phyloP scores from a whole-genome alignment of 306 rosid genomes.

The Fragaria iinumae region DNA sequence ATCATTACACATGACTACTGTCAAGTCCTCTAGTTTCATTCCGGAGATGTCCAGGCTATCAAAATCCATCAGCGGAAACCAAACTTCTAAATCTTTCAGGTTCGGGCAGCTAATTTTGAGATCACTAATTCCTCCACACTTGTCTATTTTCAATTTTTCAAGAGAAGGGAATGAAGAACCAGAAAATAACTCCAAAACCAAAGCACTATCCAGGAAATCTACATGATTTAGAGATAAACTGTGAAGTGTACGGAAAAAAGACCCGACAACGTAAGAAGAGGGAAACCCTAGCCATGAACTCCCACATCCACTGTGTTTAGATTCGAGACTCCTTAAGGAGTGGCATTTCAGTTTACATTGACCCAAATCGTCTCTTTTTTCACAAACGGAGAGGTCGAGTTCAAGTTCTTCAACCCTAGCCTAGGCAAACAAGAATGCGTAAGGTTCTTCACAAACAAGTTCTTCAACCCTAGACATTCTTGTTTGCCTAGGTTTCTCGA shows the following conservation, averaged over 20 bases:
- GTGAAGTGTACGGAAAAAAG: background rate
- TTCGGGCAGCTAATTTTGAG: background rate
- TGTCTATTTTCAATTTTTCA: background rate
- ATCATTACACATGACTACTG: background rate
- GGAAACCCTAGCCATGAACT: background rate
- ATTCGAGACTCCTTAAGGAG: background rate
- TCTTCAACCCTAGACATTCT: background rate
- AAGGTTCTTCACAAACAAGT: background rate
- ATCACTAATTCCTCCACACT: background rate
- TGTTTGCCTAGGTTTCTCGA: no score
- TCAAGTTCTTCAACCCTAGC: background rate
- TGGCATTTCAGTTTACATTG: background rate
- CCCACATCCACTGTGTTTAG: background rate
- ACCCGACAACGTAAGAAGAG: background rate
- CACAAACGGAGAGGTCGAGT: background rate
- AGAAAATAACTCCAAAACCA: background rate
- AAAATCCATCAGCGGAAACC: background rate
- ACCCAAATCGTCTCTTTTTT: background rate
- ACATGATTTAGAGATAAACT: background rate
- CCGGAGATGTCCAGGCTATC: conserved; percentile 2
- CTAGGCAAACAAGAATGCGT: background rate
- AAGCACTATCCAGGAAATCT: background rate
- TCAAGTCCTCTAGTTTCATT: background rate
- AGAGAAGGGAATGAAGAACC: background rate
- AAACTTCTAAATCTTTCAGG: background rate